Evolutionary conservation across 257 asterid genomes (phyloP), one percentile per base, ranked within the genome.

Genomic region (Thymus mandschuricus): DNA sequence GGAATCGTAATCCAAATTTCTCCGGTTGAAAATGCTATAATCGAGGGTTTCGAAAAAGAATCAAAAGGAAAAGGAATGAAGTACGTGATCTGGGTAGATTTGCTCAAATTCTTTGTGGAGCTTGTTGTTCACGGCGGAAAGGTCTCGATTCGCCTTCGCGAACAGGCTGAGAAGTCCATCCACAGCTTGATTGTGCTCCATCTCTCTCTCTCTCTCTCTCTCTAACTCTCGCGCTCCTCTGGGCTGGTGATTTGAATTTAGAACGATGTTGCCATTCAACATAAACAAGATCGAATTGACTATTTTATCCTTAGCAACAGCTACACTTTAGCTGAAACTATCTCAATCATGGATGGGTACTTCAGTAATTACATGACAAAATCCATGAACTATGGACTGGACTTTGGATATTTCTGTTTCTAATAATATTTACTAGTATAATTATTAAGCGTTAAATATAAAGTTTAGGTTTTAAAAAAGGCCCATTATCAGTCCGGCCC

Each of bases 41-140:
- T 30, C 3, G 10, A 21, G 21, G 21, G 21, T 21, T 21, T 21
- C 21, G 21, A 30, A 70, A 64, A 44, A 57, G 60, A 5, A 34
- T 15, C 55, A 70, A 50, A 70, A 31, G 56, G 54, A 21, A 21
- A 21, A 21, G 21, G 21, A 21, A 21, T 21, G 21, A 21, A 21
- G 21, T 21, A 21, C 21, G 21, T 21, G 21, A 21, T 21, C 21
- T 1, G 97, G 90, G 56, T 91, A 94, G 61, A 78, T 41, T 83
- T 83, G 96, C 64, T 84, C 82, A 60, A 94, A 94, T 79, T 94
- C 98, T 77, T 72, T 84, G 21, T 89, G 72, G 58, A 94, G 96
- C 82, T 84, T 87, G 86, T 79, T 80, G 50, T 91, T 87, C 10
- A 94, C 88, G 13, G 73, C 51, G 60, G 85, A 80, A 35, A 94